Evolutionary conservation across 2,329 filamentous ascomycete genomes (phyloP), one percentile per base, ranked within the genome.

Genomic region (Neonectria hederae): DNA sequence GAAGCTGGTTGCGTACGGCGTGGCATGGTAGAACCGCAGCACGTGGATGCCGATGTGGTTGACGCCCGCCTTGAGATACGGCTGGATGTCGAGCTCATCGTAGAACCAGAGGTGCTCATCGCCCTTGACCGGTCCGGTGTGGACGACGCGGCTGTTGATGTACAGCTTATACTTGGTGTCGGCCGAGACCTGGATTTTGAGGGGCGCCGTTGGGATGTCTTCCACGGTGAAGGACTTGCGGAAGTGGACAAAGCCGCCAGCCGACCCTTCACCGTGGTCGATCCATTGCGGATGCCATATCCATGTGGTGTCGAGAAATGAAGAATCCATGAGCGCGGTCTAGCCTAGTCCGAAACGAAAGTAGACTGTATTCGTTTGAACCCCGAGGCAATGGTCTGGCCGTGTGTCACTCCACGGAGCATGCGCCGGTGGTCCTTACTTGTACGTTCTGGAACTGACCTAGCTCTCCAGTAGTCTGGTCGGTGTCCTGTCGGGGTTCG

Each of bases 101-200:
- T 69, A 69, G 62, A 71, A 71, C 69, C 69, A 72, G 5, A 65
- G 45, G 24, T 60, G 56, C 8, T 49, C 24, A 38, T 73, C 66
- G 7, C 68, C 67, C 58, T 72, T 72, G 62, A 70, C 67, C 1
- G 69, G 71, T 3, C 71, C 71, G n/a, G 61, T 63, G n/a, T 52
- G 38, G 17, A 68, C 58, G 17, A 63, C 32, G 2, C 38, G 10
- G 30, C 51, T 21, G 40, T 72, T 73, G 45, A 73, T 46, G 43
- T 63, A 72, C 7, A 73, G 65, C 40, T 66, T 67, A 55, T 72
- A 73, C 32, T 63, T 60, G 2, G 71, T 73, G 54, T 73, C 69
- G 7, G 69, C 71, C 2, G 71, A 68, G 57, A 73, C 57, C 17
- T 69, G 59, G 58, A 14, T 19, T 1, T 24, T 42, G 30, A 3